Conservation (phyloP, 1,284 basidiomycete genomes). For the Cystobasidium slooffiae region DNA sequence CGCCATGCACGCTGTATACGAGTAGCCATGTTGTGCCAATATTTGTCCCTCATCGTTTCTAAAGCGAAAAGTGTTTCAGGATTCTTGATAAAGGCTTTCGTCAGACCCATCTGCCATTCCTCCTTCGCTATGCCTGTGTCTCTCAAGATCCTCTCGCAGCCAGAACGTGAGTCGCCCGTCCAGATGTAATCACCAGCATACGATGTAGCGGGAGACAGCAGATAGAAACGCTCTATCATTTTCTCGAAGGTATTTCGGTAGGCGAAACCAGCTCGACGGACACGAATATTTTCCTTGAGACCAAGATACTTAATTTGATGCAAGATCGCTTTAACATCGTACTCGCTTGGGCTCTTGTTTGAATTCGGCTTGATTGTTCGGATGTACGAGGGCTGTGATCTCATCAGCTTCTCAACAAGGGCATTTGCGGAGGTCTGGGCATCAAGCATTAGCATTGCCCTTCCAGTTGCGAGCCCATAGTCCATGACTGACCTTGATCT, state of each 20-base stretch:
- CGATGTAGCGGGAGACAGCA: conserved; percentile 90
- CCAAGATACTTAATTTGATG: conserved; percentile 99
- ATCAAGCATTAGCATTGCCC: too few relatives aligned
- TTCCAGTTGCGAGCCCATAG: too few relatives aligned
- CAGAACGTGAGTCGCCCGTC: conserved; percentile 86
- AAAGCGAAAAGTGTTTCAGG: conserved; percentile 98
- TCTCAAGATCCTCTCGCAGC: conserved; percentile 88
- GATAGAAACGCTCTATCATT: conserved; percentile 97
- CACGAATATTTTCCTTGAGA: conserved; percentile 96
- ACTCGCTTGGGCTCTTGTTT: conserved; percentile 89
- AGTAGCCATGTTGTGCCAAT: conserved; percentile 99
- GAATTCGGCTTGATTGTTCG: conserved; percentile 99
- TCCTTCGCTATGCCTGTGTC: conserved; percentile 95
- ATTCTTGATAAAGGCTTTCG: conserved; percentile 99
- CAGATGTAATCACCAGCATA: conserved; percentile 99
- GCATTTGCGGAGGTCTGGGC: conserved; percentile 83
- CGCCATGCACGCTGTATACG: conserved; percentile 96
- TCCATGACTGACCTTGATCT: conserved; percentile 82
- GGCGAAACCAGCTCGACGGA: conserved; percentile 94
- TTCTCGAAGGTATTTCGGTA: conserved; percentile 98
- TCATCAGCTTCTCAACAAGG: conserved; percentile 94
- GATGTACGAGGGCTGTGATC: conserved; percentile 95
- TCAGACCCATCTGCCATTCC: conserved; percentile 99
- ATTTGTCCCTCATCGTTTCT: conserved; percentile 97
- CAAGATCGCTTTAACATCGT: conserved; percentile 89